Evolutionary conservation across 768 basidiomycete genomes (phyloP).

Genomic region (Lentinula raphanica): DNA sequence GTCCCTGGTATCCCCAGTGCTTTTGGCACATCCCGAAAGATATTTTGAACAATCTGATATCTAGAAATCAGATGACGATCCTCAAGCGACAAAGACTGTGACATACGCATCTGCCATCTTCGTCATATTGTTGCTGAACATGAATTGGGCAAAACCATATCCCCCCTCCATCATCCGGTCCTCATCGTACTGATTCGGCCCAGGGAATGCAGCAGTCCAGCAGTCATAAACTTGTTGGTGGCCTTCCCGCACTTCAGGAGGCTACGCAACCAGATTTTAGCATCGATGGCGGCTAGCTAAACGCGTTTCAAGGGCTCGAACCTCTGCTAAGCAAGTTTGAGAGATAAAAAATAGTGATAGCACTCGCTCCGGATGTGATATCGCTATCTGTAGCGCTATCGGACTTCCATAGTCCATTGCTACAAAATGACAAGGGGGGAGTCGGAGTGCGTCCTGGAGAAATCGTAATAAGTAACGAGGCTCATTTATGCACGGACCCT

Average conservation of each 20-base stretch:
- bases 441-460: conserved; percentile 21
- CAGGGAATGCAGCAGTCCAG: conserved; percentile 8
- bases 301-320: conserved; percentile 10
- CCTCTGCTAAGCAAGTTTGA: conserved; percentile 21
- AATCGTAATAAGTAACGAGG: background rate
- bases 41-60: conserved; percentile 1
- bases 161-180: conserved; percentile 10
- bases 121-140: conserved; percentile 6
- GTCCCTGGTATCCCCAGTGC: conserved; percentile 1
- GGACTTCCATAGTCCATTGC: conserved; percentile 21
- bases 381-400: conserved; percentile 21
- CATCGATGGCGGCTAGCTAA: background rate
- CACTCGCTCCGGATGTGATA: conserved; percentile 17
- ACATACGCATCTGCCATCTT: conserved; percentile 10
- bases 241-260: conserved; percentile 10
- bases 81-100: background rate
- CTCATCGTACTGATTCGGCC: background rate
- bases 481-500: background rate
- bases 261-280: background rate
- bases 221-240: conserved; percentile 12
- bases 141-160: conserved; percentile 13
- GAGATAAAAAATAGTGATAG: conserved; percentile 23
- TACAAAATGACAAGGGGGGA: conserved; percentile 24
- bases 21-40: background rate
- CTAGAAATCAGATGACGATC: background rate